A percentile compares a stretch with the other conserved stretches of the same genome.
Evolutionary conservation across 768 basidiomycete species (phyloP).

Genomic region (Nidularia pulvinata): DNA sequence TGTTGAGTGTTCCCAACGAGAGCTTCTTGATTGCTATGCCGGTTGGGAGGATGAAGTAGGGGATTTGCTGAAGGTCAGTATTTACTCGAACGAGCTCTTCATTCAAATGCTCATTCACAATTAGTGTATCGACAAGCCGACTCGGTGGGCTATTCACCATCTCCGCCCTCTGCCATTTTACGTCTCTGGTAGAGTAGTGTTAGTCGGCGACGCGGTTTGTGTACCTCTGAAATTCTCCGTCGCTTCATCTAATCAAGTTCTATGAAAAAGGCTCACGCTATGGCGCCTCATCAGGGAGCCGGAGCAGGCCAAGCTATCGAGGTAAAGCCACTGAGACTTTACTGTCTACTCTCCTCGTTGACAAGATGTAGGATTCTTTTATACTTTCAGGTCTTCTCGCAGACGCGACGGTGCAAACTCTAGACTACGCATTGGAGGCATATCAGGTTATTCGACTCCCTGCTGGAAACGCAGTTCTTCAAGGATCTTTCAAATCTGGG

Average conservation of each 20-base stretch:
- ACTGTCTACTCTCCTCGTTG: not conserved
- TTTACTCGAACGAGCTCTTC: not conserved
- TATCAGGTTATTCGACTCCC: conserved; percentile 30
- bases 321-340: conserved; percentile 5
- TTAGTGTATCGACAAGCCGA: conserved; percentile 26
- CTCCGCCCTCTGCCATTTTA: conserved; percentile 31
- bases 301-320: conserved; percentile 27
- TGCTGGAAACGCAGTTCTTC: conserved; percentile 27
- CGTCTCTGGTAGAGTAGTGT: conserved; percentile 30
- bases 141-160: conserved; percentile 35
- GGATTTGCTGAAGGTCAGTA: conserved; percentile 20
- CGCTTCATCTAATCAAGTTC: not conserved
- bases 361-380: conserved; percentile 18
- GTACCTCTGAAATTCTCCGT: not conserved
- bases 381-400: conserved; percentile 16
- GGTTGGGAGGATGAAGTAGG: conserved; percentile 30
- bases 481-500: conserved; percentile 27
- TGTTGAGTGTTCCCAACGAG: conserved; percentile 21
- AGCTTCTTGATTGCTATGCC: conserved; percentile 26
- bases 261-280: conserved; percentile 18
- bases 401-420: conserved; percentile 9
- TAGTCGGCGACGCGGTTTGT: conserved; percentile 41
- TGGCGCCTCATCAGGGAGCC: conserved; percentile 22
- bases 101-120: too few relatives aligned
- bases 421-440: conserved; percentile 21